A percentile compares a stretch with the other conserved stretches of the same genome.
phyloP scores from a whole-genome alignment of 129 eudicot genomes.

The Flaveria robusta region DNA sequence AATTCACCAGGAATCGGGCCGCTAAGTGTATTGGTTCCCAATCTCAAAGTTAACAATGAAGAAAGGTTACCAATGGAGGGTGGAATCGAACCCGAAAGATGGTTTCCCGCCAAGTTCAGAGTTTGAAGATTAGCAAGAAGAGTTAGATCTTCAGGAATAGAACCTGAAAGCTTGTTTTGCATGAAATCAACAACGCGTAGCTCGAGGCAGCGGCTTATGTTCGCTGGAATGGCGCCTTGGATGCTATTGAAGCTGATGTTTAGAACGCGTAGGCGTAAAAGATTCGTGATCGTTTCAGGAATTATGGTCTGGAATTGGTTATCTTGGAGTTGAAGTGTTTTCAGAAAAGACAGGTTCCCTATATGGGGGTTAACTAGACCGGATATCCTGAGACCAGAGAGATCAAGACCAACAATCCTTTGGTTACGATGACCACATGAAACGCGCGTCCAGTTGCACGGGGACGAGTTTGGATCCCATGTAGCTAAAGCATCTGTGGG shows the following conservation, averaged over 20 bases:
- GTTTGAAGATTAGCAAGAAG: conserved; percentile 49
- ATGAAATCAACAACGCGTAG: conserved; percentile 49
- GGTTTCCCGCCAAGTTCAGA: conserved; percentile 56
- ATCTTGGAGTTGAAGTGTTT: conserved; percentile 55
- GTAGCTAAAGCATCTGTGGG: conserved; percentile 38
- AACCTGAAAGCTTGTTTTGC: conserved; percentile 56
- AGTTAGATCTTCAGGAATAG: conserved; percentile 47
- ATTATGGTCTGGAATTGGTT: conserved; percentile 46
- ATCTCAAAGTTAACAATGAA: conserved; percentile 41
- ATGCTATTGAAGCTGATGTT: conserved; percentile 56
- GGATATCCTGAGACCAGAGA: conserved; percentile 40
- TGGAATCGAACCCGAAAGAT: conserved; percentile 57
- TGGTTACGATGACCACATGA: conserved; percentile 37
- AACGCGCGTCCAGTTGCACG: conserved; percentile 77
- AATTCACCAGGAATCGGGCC: conserved; percentile 54
- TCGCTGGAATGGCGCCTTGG: conserved; percentile 49
- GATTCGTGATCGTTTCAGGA: conserved; percentile 52
- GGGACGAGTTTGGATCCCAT: conserved; percentile 57
- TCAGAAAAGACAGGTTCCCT: conserved; percentile 60
- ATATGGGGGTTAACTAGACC: conserved; percentile 58
- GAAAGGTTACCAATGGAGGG: conserved; percentile 59
- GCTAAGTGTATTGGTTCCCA: conserved; percentile 56
- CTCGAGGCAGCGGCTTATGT: conserved; percentile 45
- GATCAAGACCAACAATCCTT: conserved; percentile 53
- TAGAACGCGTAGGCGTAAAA: conserved; percentile 44